Percentiles rank a stretch among this genome's conserved stretches.
Evolutionary conservation across 371 early-diverging fungal species (phyloP).

Genomic region (Gilbertella persicaria): DNA sequence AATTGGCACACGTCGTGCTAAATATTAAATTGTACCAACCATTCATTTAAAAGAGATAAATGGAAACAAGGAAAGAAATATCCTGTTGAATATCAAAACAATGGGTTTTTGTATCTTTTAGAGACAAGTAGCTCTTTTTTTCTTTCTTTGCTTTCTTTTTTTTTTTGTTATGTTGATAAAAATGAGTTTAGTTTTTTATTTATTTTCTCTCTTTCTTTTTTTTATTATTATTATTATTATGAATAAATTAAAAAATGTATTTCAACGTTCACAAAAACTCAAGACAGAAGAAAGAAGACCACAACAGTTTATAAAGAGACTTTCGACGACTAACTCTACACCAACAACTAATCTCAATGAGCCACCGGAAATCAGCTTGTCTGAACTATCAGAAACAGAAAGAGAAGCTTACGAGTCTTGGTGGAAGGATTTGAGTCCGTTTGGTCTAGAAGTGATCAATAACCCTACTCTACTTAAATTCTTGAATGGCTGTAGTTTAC

Average conservation of each 20-base stretch:
- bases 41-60: too few relatives aligned
- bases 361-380: slow-evolving; percentile 26
- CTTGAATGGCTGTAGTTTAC: slow-evolving; percentile 37
- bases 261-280: slow-evolving; percentile 35
- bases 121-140: too few relatives aligned
- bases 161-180: too few relatives aligned
- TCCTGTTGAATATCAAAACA: too few relatives aligned
- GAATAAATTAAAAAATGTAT: slow-evolving; percentile 43
- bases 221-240: slow-evolving; percentile 11
- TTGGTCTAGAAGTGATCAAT: slow-evolving; percentile 33
- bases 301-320: slow-evolving; percentile 41
- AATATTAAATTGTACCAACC: too few relatives aligned
- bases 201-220: not conserved
- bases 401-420: slow-evolving; percentile 40
- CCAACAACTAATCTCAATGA: slow-evolving; percentile 5
- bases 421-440: slow-evolving; percentile 54
- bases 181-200: not conserved
- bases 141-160: too few relatives aligned
- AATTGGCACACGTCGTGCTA: too few relatives aligned
- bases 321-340: slow-evolving; percentile 7
- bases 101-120: too few relatives aligned
- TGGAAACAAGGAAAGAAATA: too few relatives aligned
- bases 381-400: slow-evolving; percentile 40
- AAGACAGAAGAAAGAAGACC: slow-evolving; percentile 29
- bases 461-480: slow-evolving; percentile 39